Base-by-base conservation (phyloP, 345 rosid genomes). In the Eucalyptus sp. region DNA sequence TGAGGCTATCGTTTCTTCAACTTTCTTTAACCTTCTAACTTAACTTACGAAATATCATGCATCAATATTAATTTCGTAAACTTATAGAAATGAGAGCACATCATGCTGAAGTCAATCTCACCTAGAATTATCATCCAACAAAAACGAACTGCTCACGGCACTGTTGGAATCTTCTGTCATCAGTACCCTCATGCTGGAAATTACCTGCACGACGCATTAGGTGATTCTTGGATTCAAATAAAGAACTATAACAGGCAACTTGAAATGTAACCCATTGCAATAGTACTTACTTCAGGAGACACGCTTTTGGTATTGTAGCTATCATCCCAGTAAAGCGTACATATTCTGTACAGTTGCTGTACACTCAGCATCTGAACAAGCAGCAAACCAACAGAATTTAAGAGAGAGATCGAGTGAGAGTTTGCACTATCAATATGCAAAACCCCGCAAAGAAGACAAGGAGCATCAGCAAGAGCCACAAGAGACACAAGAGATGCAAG, bases 261-360 rank as follows among this genome's bases (percentile, higher is more conserved):
- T 84, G 25, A 22, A 62, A 86, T 33, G 84, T 24, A 79, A 88
- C 46, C 12, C 83, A 44, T 41, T 80, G 52, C 37, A 33, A n/a
- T 89, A 43, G 24, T 41, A 37, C 60, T 79, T 95, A 97, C 99
- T 90, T 90, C 92, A 87, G 96, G 97, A 84, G 99, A 96, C 22
- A 98, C 99, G 87, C 99, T 98, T 91, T 97, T 91, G 88, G 99
- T 98, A 89, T 97, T 98, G 89, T 98, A 97, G 93, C 97, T 97
- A 91, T 98, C 99, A 87, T 98, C 99, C 99, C 99, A 97, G 90
- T 98, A 97, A 48, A 98, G 92, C 60, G 99, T 95, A 88, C 99
- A 97, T 91, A 97, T 97, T 94, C 99, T 95, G 90, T 98, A 98
- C 79, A 98, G 94, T 89, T 96, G 99, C 91, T 98, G 99, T 50